Conservation (phyloP, 2,329 filamentous ascomycete genomes). For the Clarireedia homoeocarpa region DNA sequence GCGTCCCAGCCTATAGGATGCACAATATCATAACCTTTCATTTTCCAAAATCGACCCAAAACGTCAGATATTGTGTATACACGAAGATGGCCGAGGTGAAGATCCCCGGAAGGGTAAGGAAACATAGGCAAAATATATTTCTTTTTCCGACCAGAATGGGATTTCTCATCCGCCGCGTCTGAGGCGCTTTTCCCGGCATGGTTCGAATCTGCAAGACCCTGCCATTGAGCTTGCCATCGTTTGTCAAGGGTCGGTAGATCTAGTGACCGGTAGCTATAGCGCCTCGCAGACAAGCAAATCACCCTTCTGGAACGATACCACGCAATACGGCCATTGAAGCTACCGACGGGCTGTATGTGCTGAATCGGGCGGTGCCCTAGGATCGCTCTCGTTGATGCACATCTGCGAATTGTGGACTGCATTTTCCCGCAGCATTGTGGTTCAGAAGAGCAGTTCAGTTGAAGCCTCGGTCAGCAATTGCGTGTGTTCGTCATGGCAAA, state of each 20-base stretch:
- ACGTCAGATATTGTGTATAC: slow-evolving; percentile 90
- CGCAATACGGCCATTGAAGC: neutral
- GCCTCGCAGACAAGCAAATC: neutral
- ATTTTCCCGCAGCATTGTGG: neutral
- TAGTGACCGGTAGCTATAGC: neutral
- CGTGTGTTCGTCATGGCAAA: neutral
- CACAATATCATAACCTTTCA: slow-evolving; percentile 68
- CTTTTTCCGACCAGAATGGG: slow-evolving; percentile 10
- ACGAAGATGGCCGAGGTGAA: slow-evolving; percentile 81
- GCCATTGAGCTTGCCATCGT: neutral
- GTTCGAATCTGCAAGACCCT: neutral
- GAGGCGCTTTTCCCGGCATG: slow-evolving; percentile 15
- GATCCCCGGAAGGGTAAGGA: slow-evolving; percentile 78
- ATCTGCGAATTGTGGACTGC: slow-evolving; percentile 6
- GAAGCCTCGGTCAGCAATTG: neutral
- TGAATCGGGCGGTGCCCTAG: neutral
- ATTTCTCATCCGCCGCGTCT: neutral
- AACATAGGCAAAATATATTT: slow-evolving; percentile 86
- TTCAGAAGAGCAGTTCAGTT: neutral
- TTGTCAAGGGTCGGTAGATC: neutral
- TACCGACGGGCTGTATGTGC: neutral
- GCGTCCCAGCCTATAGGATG: slow-evolving; percentile 95
- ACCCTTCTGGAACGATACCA: neutral
- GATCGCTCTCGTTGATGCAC: neutral
- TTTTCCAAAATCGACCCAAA: slow-evolving; percentile 64